A percentile compares a stretch with the other conserved stretches of the same genome.
Conservation (phyloP, 2,329 filamentous ascomycete species). For the Aspergillaceae sp. region DNA sequence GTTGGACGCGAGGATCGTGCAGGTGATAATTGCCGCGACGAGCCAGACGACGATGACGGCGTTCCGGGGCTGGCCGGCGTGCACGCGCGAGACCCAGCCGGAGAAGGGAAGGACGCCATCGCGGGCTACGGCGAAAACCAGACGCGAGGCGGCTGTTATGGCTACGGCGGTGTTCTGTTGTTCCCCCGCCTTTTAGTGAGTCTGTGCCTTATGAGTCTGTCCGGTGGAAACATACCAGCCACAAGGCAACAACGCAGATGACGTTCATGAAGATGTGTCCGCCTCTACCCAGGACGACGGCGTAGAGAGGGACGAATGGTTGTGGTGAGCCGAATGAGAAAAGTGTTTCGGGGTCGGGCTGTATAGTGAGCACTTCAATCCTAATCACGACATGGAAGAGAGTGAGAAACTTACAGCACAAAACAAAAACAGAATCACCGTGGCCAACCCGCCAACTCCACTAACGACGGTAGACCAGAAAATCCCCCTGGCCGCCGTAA, state of each 20-base stretch:
- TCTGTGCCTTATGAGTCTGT: not conserved
- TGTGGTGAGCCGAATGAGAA: constrained; percentile 49
- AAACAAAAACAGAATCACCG: constrained; percentile 53
- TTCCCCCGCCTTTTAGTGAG: not conserved
- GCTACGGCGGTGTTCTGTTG: constrained; percentile 50
- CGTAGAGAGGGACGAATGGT: constrained; percentile 52
- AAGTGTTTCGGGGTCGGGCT: constrained; percentile 44
- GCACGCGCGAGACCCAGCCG: constrained; percentile 48
- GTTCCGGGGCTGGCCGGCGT: constrained; percentile 50
- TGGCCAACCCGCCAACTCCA: constrained; percentile 46
- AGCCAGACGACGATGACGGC: constrained; percentile 52
- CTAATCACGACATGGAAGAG: no score
- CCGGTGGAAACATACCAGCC: constrained; percentile 36
- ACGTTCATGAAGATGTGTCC: constrained; percentile 55
- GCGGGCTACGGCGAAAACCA: constrained; percentile 55
- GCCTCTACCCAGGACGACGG: constrained; percentile 46
- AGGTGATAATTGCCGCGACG: constrained; percentile 47
- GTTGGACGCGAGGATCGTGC: constrained; percentile 50
- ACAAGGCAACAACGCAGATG: constrained; percentile 44
- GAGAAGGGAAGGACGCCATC: constrained; percentile 55
- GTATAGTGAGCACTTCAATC: not conserved
- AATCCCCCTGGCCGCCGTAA: constrained; percentile 49
- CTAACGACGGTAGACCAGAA: constrained; percentile 54
- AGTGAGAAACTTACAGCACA: constrained; percentile 38
- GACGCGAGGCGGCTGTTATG: constrained; percentile 51